Percentiles rank a stretch among this genome's conserved stretches.
Conservation (phyloP, 2,329 filamentous ascomycete species). For the Aureobasidium pullulans region DNA sequence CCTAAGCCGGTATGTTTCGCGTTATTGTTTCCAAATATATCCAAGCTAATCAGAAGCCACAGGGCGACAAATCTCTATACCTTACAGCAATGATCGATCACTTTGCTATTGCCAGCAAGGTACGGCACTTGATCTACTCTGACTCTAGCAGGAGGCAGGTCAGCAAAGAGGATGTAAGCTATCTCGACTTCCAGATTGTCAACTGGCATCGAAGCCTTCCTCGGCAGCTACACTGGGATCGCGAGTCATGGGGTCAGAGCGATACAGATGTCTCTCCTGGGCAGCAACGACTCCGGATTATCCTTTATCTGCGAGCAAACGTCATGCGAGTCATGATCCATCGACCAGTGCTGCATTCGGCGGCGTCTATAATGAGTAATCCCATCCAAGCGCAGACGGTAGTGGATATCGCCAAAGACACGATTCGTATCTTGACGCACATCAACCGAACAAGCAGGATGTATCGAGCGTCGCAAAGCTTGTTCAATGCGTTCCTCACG, state of each 20-base stretch:
- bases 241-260: not conserved
- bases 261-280: slow-evolving; percentile 36
- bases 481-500: slow-evolving; percentile 74
- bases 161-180: slow-evolving; percentile 67
- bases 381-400: slow-evolving; percentile 64
- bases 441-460: slow-evolving; percentile 66
- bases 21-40: not conserved
- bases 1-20: slow-evolving; percentile 61
- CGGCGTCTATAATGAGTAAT: slow-evolving; percentile 73
- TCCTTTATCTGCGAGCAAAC: slow-evolving; percentile 80
- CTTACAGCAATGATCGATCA: slow-evolving; percentile 79
- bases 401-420: slow-evolving; percentile 69
- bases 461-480: slow-evolving; percentile 64
- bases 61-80: slow-evolving; percentile 54
- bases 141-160: slow-evolving; percentile 39
- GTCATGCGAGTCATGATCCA: slow-evolving; percentile 88
- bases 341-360: slow-evolving; percentile 77
- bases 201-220: slow-evolving; percentile 78
- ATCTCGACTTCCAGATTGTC: slow-evolving; percentile 73
- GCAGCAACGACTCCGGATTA: slow-evolving; percentile 68
- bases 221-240: slow-evolving; percentile 54
- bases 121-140: slow-evolving; percentile 71
- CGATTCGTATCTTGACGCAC: slow-evolving; percentile 62
- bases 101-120: slow-evolving; percentile 72
- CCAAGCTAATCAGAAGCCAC: not conserved